These are phyloP conservation scores for Diversispora epigaea DNA, from an alignment of 192 early-diverging fungal species.

Conservation along the genomic window DNA sequence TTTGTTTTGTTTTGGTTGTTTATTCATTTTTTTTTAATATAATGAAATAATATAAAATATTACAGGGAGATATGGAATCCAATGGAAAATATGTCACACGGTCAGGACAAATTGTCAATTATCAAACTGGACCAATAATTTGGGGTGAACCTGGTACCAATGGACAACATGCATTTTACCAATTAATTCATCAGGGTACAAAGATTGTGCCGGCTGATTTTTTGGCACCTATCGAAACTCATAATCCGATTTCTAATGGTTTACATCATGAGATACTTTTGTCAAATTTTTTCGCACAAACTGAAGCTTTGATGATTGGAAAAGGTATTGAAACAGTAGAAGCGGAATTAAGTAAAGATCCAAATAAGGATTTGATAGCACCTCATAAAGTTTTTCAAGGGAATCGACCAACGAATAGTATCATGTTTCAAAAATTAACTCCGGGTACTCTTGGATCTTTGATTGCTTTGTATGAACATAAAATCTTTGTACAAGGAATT, in stretches of 20 bases:
- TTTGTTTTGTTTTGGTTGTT: background rate
- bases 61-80: conserved; percentile 97
- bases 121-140: conserved; percentile 94
- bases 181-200: conserved; percentile 98
- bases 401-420: conserved; percentile 96
- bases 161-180: conserved; percentile 99
- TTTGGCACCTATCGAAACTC: conserved; percentile 88
- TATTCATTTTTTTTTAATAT: background rate
- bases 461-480: conserved; percentile 99
- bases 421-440: conserved; percentile 90
- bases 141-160: conserved; percentile 99
- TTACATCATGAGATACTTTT: conserved; percentile 94
- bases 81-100: conserved; percentile 95
- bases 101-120: conserved; percentile 73
- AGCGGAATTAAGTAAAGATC: conserved; percentile 70
- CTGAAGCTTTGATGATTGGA: conserved; percentile 96
- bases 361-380: conserved; percentile 65
- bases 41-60: background rate
- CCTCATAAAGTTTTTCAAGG: conserved; percentile 98
- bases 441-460: conserved; percentile 88
- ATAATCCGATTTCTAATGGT: conserved; percentile 85
- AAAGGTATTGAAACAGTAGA: conserved; percentile 79
- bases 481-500: conserved; percentile 98
- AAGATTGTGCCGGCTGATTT: conserved; percentile 97
- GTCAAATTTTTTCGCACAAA: conserved; percentile 99